Evolutionary conservation across 2,329 filamentous ascomycete species (phyloP), one percentile per base, ranked within the genome.

Genomic region (Fusarium brachygibbosum): DNA sequence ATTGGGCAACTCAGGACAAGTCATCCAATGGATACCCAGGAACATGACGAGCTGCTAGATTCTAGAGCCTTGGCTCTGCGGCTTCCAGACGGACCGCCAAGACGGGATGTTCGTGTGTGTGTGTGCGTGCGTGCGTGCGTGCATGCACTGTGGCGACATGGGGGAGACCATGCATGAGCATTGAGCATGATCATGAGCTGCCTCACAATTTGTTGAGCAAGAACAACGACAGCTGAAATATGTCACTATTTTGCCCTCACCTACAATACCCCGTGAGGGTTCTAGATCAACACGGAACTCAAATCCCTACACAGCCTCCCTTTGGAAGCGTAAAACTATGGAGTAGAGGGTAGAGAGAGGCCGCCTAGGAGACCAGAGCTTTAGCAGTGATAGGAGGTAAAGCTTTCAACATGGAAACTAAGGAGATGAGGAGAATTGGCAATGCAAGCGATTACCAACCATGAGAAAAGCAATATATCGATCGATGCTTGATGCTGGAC

Each of bases 271-370:
- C 17, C 46, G 49, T 19, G 11, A 9, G 34, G 46, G 48, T 34
- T 48, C 40, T 35, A 19, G 23, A 23, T 38, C 34, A 14, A 13
- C 32, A 17, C 46, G 46, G 41, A 53, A 55, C 29, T 58, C 51
- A 56, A 38, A 32, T 23, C 23, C 8, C n/a, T 35, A 64, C 71
- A 70, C 71, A 72, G 70, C 72, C 70, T 70, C 70, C 37, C 32
- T 52, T 29, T 31, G 29, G 38, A 49, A 60, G 70, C 66, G 68
- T 53, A 44, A 54, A 46, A 42, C 38, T 17, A 41, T 29, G 45
- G 58, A 45, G 60, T 38, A 54, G 32, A 31, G 25, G 25, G 10
- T 28, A 50, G 48, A 53, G 46, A 53, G 71, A 73, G 71, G 71
- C 71, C 70, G 61, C 70, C 71, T 50, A 16, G 41, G 2, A 42